Conservation (phyloP, 1,284 basidiomycete species). For the Coriolopsis trogii region DNA sequence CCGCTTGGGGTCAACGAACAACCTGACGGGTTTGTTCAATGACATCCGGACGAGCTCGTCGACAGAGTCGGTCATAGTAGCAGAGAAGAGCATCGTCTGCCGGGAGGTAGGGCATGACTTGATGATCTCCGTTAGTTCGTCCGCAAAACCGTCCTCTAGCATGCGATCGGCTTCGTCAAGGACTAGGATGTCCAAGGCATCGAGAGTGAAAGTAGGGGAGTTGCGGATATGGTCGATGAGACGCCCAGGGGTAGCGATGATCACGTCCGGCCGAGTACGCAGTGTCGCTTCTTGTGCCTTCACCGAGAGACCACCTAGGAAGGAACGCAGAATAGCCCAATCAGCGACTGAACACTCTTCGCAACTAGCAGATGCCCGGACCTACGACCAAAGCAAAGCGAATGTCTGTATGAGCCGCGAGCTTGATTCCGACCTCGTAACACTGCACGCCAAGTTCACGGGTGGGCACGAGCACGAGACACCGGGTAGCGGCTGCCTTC, state of each 20-base stretch:
- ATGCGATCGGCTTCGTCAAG: conserved; percentile 98
- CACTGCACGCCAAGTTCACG: conserved; percentile 95
- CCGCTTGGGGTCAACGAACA: conserved; percentile 95
- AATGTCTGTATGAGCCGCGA: conserved; percentile 88
- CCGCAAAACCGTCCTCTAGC: conserved; percentile 97
- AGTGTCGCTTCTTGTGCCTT: conserved; percentile 89
- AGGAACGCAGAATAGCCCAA: conserved; percentile 5
- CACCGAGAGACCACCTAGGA: conserved; percentile 83
- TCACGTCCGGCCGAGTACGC: conserved; percentile 86
- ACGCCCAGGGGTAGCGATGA: conserved; percentile 95
- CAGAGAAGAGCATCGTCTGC: conserved; percentile 98
- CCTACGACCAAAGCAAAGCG: conserved; percentile 89
- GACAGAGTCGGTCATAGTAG: conserved; percentile 97
- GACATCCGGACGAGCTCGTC: conserved; percentile 93
- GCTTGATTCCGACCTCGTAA: conserved; percentile 85
- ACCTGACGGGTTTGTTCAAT: conserved; percentile 87
- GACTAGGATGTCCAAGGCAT: conserved; percentile 91
- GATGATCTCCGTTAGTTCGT: conserved; percentile 94
- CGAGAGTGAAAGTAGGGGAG: conserved; percentile 91
- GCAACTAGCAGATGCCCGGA: conserved; percentile 38
- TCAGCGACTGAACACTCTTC: conserved; percentile 9
- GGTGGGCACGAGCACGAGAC: conserved; percentile 91
- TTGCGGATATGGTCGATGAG: conserved; percentile 97
- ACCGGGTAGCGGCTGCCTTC: conserved; percentile 88
- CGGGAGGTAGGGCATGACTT: conserved; percentile 85